A percentile compares a stretch with the other conserved stretches of the same genome.
Evolutionary conservation across 768 basidiomycete genomes (phyloP).

Genomic region (Tremella mesenterica): DNA sequence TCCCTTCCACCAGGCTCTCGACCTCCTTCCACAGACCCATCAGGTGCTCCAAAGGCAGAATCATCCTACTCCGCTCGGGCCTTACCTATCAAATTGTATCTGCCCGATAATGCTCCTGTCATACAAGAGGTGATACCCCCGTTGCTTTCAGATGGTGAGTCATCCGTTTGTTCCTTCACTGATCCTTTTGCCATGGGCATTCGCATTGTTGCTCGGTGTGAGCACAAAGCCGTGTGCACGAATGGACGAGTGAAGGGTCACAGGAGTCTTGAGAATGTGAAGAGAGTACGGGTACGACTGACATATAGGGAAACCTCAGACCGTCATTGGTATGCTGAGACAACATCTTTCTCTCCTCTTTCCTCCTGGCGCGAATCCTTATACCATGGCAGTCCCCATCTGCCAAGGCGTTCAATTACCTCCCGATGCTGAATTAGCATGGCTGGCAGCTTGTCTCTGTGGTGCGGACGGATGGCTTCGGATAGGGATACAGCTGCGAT

Average conservation of each 20-base stretch:
- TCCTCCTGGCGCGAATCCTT: slow-evolving; percentile 49
- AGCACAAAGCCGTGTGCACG: too few relatives aligned
- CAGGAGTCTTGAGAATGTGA: too few relatives aligned
- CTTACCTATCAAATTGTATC: slow-evolving; percentile 78
- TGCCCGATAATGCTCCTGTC: slow-evolving; percentile 75
- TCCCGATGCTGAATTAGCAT: slow-evolving; percentile 78
- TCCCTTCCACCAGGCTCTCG: slow-evolving; percentile 46
- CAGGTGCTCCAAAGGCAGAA: slow-evolving; percentile 54
- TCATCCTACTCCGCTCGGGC: slow-evolving; percentile 79
- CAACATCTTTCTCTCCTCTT: slow-evolving; percentile 70
- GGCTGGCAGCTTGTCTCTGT: slow-evolving; percentile 83
- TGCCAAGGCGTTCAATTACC: slow-evolving; percentile 79
- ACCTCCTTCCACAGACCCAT: slow-evolving; percentile 52
- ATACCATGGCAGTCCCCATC: slow-evolving; percentile 61
- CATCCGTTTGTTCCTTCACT: not conserved
- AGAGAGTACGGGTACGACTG: too few relatives aligned
- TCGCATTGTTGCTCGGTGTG: too few relatives aligned
- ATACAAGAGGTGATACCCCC: slow-evolving; percentile 84
- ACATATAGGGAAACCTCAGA: slow-evolving; percentile 58
- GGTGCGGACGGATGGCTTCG: slow-evolving; percentile 95
- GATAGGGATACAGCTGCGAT: slow-evolving; percentile 54
- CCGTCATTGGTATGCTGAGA: slow-evolving; percentile 60
- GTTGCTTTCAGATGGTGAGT: slow-evolving; percentile 63
- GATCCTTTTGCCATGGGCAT: too few relatives aligned
- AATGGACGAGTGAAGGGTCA: too few relatives aligned